Conservation (phyloP, 371 early-diverging fungal genomes). For the Mucor velutinosus region DNA sequence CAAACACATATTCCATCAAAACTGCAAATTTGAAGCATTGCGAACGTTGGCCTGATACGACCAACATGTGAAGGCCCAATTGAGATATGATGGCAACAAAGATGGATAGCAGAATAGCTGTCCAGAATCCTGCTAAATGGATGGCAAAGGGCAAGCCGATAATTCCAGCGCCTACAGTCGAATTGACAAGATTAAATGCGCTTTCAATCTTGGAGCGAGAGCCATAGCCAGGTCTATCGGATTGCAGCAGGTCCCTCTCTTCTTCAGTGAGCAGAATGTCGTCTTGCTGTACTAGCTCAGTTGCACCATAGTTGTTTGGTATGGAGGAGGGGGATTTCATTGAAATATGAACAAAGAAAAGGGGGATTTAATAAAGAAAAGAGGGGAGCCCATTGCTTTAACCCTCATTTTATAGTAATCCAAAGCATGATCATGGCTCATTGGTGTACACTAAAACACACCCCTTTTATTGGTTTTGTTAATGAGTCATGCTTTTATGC, state of each 20-base stretch:
- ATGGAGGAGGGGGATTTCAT: neutral
- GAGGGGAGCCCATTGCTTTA: neutral
- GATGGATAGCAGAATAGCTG: slow-evolving; percentile 51
- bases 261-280: slow-evolving; percentile 9
- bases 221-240: slow-evolving; percentile 44
- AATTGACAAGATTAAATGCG: slow-evolving; percentile 60
- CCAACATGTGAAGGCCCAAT: slow-evolving; percentile 48
- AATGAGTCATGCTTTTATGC: slow-evolving; percentile 1
- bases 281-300: slow-evolving; percentile 1
- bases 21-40: slow-evolving; percentile 53
- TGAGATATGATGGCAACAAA: slow-evolving; percentile 49
- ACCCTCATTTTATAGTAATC: neutral
- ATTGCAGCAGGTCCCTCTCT: slow-evolving; percentile 36
- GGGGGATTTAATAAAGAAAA: neutral
- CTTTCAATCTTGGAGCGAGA: slow-evolving; percentile 38
- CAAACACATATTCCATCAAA: slow-evolving; percentile 56
- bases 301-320: neutral
- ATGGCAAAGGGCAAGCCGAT: slow-evolving; percentile 60
- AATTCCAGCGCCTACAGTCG: slow-evolving; percentile 66
- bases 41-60: slow-evolving; percentile 48
- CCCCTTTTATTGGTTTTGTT: neutral
- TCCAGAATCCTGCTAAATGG: slow-evolving; percentile 56
- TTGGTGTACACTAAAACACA: neutral
- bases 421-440: neutral
- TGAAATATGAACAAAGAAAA: neutral